Conservation (phyloP, 2,329 filamentous ascomycete genomes). For the Ophiostoma ulmi region DNA sequence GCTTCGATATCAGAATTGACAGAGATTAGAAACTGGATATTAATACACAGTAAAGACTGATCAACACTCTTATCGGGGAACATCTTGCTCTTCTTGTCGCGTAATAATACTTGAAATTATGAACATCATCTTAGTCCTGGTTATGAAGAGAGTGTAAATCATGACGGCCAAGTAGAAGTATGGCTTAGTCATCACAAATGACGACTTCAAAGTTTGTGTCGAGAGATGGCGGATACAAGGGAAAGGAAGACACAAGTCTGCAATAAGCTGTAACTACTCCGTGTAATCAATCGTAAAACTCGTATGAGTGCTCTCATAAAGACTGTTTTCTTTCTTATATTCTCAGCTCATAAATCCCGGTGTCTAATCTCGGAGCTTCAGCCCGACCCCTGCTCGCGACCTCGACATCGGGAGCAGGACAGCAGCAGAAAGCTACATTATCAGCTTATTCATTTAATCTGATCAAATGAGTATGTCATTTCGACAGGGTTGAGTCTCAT, state of each 20-base stretch:
- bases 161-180: neutral
- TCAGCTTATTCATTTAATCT: no score
- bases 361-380: neutral
- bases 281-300: accelerated
- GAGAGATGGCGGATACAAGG: neutral
- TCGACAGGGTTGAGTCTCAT: no score
- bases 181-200: neutral
- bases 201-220: no score
- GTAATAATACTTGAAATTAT: neutral
- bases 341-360: neutral
- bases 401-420: no score
- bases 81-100: neutral
- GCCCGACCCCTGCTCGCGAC: no score
- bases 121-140: neutral
- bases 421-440: no score
- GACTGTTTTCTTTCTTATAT: no score
- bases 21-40: neutral
- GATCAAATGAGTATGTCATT: no score
- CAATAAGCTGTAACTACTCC: neutral
- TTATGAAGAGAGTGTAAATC: neutral
- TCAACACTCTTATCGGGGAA: neutral
- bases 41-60: no score
- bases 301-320: no score
- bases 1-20: neutral
- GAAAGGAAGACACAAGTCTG: neutral